Evolutionary conservation across 257 asterid species (phyloP).

Genomic region (Anisodus acutangulus): DNA sequence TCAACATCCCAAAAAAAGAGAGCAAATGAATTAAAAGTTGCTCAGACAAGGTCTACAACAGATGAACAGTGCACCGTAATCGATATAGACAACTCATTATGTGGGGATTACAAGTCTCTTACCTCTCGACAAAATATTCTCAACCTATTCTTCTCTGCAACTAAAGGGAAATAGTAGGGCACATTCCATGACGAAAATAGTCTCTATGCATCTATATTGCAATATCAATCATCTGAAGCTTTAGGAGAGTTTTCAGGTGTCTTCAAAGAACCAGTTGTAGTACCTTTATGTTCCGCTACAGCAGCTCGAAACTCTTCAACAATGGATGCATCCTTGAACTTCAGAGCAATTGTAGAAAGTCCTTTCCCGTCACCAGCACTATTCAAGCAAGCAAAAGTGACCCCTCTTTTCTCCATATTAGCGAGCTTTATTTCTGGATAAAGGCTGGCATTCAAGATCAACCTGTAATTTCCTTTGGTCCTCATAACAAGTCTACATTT

Average conservation of each 20-base stretch:
- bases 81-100: conserved; percentile 13
- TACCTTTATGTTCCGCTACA: conserved; percentile 61
- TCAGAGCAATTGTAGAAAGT: conserved; percentile 84
- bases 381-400: conserved; percentile 88
- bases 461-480: conserved; percentile 76
- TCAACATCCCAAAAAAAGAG: not conserved
- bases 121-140: conserved; percentile 26
- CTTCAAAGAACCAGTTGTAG: conserved; percentile 42
- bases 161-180: conserved; percentile 26
- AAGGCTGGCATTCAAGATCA: conserved; percentile 83
- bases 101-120: conserved; percentile 27
- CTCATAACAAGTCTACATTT: conserved; percentile 91
- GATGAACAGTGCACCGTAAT: not conserved
- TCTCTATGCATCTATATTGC: conserved; percentile 6
- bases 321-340: conserved; percentile 73
- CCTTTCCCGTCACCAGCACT: conserved; percentile 72
- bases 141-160: conserved; percentile 19
- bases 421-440: conserved; percentile 92
- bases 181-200: conserved; percentile 21
- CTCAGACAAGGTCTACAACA: conserved; percentile 20
- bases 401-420: conserved; percentile 87
- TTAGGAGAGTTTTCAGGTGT: conserved; percentile 89
- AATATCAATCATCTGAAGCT: conserved; percentile 55
- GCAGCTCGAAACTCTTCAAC: conserved; percentile 70
- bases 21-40: not conserved